These are phyloP conservation scores for Sordariomycetes sp. DNA, from an alignment of 2,329 filamentous ascomycete species.

Conservation along the genomic window DNA sequence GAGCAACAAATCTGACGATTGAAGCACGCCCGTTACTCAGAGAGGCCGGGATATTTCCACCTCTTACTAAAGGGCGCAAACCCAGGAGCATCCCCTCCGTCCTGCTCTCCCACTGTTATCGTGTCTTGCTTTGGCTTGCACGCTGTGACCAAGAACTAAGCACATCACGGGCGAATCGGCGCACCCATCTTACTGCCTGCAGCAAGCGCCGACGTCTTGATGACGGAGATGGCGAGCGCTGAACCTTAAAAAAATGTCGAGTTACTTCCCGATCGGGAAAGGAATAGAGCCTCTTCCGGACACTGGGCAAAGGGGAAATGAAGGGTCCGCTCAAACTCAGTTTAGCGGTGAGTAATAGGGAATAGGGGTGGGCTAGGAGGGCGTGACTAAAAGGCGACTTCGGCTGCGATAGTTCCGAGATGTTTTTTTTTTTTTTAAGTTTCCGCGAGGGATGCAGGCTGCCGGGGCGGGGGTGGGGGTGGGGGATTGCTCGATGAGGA, in stretches of 20 bases:
- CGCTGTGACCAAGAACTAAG: too few relatives aligned
- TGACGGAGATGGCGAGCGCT: background rate
- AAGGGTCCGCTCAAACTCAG: background rate
- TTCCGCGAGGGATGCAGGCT: background rate
- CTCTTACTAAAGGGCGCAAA: background rate
- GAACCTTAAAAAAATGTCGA: background rate
- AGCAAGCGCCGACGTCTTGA: background rate
- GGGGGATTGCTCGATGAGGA: background rate
- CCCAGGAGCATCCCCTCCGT: background rate
- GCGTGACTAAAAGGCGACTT: background rate
- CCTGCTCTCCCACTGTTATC: background rate
- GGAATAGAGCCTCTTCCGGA: background rate
- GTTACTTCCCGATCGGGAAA: background rate
- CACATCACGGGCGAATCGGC: too few relatives aligned
- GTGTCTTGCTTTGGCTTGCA: background rate
- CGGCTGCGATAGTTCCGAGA: background rate
- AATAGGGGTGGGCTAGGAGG: background rate
- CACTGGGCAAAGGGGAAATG: background rate
- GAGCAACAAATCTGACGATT: too few relatives aligned
- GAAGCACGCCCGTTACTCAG: background rate
- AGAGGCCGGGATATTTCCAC: background rate
- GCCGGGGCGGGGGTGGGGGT: too few relatives aligned
- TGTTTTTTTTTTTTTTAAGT: background rate
- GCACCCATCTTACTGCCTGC: too few relatives aligned
- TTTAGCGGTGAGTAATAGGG: background rate